Conservation (phyloP, 208 protist species). For the Crithidia brevicula region DNA sequence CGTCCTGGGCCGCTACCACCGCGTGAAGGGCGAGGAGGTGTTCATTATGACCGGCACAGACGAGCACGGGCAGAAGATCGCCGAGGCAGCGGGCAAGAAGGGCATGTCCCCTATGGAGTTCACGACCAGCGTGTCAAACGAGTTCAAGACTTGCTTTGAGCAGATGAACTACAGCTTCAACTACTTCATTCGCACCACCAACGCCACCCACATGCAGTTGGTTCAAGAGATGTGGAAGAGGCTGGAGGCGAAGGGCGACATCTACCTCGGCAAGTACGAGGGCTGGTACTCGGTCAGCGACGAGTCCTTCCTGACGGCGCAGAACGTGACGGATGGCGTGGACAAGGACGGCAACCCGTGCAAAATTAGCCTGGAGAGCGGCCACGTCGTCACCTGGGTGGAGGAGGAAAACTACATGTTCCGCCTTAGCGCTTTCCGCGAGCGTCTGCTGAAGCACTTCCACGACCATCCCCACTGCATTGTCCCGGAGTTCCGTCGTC, state of each 20-base stretch:
- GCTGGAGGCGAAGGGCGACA: slow-evolving; percentile 91
- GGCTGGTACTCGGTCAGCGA: slow-evolving; percentile 99
- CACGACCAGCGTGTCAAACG: slow-evolving; percentile 84
- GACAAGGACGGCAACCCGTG: slow-evolving; percentile 90
- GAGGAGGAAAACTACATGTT: slow-evolving; percentile 99
- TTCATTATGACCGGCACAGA: slow-evolving; percentile 98
- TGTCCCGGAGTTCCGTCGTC: slow-evolving; percentile 89
- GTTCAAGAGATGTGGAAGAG: slow-evolving; percentile 90
- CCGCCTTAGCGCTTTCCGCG: slow-evolving; percentile 90
- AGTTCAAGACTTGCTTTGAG: slow-evolving; percentile 93
- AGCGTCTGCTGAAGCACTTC: slow-evolving; percentile 89
- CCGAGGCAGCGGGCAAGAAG: slow-evolving; percentile 84
- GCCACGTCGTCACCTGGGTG: slow-evolving; percentile 94
- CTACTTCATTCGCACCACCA: slow-evolving; percentile 98
- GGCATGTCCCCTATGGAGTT: slow-evolving; percentile 88
- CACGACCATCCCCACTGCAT: slow-evolving; percentile 89
- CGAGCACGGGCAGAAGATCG: slow-evolving; percentile 99
- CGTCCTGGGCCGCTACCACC: slow-evolving; percentile 89
- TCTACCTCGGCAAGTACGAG: slow-evolving; percentile 98
- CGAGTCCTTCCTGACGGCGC: slow-evolving; percentile 95
- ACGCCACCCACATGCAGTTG: slow-evolving; percentile 79
- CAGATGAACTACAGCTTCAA: slow-evolving; percentile 92
- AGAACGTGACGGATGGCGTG: slow-evolving; percentile 85
- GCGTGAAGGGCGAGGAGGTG: slow-evolving; percentile 82
- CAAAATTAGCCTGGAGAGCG: slow-evolving; percentile 94